Base-by-base conservation (phyloP, 1,284 basidiomycete genomes). In the Ceratobasidium sp. region DNA sequence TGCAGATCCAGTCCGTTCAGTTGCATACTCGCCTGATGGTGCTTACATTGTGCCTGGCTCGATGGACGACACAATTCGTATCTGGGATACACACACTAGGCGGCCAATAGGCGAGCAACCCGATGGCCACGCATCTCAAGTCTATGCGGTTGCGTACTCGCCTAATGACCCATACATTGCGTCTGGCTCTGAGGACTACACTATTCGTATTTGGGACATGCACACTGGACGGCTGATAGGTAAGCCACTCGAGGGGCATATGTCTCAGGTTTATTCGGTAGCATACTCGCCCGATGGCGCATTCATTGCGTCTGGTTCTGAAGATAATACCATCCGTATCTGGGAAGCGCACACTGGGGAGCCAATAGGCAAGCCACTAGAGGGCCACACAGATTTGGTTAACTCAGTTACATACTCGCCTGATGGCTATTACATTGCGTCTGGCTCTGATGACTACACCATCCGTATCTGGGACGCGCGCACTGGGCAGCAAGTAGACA, bases 1-100 rank as follows among this genome's bases (percentile, higher is more conserved):
- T 61, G 28, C 81, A 82, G 82, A 83, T 10, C 83, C 83, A 26
- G 85, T 86, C 28, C 6, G 10, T 13, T 73, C 69, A 17, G 69
- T 73, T 7, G 12, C 26, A 2, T 73, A 46, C 23, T 61, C 23
- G 28, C 69, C 40, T 15, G 57, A 61, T 50, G 69, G 57, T 26
- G 4, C n/a, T 9, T 38, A 17, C 33, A 64, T 74, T 15, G 71
- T 23, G 33, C 65, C 61, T 26, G 61, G 71, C 26, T 74, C 71
- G 52, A 12, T 1, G 4, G 62, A 65, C n/a, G 7, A 13, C 6
- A 48, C 62, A 20, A 6, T 65, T n/a, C 26, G 62, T n/a, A 23
- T 65, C 44, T 65, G 62, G 62, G 44, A 65, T 7, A 26, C 42
- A 20, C 20, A 48, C 6, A 46, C n/a, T n/a, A n/a, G n/a, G n/a